A percentile compares a stretch with the other conserved stretches of the same genome.
These are phyloP conservation scores for Boletales sp. DNA, from an alignment of 768 basidiomycete species.

Conservation along the genomic window DNA sequence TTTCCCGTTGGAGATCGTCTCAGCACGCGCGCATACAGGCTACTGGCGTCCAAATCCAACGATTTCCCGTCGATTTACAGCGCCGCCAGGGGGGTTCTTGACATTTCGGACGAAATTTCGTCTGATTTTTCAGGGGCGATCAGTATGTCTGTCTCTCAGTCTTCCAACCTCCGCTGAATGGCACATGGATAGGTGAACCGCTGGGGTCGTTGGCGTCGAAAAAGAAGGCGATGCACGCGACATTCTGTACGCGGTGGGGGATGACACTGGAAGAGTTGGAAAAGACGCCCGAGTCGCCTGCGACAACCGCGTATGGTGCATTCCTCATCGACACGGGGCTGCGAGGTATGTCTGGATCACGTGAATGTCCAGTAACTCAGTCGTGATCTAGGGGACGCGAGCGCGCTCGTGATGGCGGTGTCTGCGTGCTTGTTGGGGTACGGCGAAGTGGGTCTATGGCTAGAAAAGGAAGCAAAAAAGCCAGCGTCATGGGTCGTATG, in stretches of 20 bases:
- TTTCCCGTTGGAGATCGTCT: too few relatives aligned
- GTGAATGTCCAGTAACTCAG: too few relatives aligned
- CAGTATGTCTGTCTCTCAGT: too few relatives aligned
- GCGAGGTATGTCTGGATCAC: conserved; percentile 41
- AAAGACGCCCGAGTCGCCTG: conserved; percentile 58
- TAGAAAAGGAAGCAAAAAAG: conserved; percentile 52
- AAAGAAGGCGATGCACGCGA: conserved; percentile 58
- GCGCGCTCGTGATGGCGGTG: conserved; percentile 73
- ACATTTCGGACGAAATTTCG: conserved; percentile 54
- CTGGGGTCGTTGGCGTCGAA: too few relatives aligned
- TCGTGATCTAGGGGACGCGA: conserved; percentile 52
- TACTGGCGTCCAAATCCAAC: conserved; percentile 76
- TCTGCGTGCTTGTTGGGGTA: conserved; percentile 88
- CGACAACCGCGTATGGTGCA: conserved; percentile 82
- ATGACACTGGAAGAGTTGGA: conserved; percentile 59
- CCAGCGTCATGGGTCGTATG: conserved; percentile 50
- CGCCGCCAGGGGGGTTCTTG: conserved; percentile 59
- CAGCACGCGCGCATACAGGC: conserved; percentile 32
- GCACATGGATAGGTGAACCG: too few relatives aligned
- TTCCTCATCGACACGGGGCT: conserved; percentile 80
- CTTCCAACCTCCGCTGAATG: too few relatives aligned
- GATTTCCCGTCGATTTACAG: conserved; percentile 58
- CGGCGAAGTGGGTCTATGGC: conserved; percentile 86
- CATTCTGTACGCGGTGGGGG: conserved; percentile 70
- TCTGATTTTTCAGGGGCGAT: too few relatives aligned